A percentile compares a stretch with the other conserved stretches of the same genome.
Evolutionary conservation across 2,329 filamentous ascomycete species (phyloP).

Genomic region (Nectriaceae sp.): DNA sequence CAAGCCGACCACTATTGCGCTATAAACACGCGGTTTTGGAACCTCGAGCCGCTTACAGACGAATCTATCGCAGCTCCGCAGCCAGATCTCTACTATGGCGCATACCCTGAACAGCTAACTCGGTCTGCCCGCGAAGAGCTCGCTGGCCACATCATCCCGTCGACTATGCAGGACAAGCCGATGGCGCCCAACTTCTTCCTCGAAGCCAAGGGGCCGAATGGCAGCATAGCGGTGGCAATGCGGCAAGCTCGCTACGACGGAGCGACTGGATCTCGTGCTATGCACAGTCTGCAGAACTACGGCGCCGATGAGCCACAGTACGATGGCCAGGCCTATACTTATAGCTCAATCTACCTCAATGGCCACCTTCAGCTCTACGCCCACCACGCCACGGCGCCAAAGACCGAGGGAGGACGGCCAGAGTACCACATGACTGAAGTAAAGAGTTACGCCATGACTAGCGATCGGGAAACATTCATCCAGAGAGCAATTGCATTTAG

Average conservation of each 20-base stretch:
- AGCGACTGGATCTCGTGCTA: conserved; percentile 37
- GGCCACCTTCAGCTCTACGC: conserved; percentile 40
- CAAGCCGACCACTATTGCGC: background rate
- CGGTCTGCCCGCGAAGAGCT: conserved; percentile 25
- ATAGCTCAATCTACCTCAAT: conserved; percentile 39
- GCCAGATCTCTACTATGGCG: conserved; percentile 36
- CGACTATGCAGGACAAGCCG: conserved; percentile 30
- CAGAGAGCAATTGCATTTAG: conserved; percentile 38
- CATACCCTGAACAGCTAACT: conserved; percentile 26
- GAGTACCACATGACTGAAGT: conserved; percentile 45
- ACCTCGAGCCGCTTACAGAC: conserved; percentile 38
- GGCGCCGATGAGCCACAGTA: conserved; percentile 31
- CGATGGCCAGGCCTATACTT: conserved; percentile 41
- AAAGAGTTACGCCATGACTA: conserved; percentile 29
- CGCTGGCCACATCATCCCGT: conserved; percentile 32
- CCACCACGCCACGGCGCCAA: conserved; percentile 37
- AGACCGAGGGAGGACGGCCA: conserved; percentile 29
- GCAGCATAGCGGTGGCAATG: conserved; percentile 28
- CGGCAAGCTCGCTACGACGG: conserved; percentile 41
- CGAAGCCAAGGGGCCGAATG: conserved; percentile 39
- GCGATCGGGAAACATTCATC: conserved; percentile 30
- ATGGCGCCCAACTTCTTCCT: conserved; percentile 45
- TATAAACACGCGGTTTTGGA: conserved; percentile 32
- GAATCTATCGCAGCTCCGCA: conserved; percentile 27
- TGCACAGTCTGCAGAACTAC: conserved; percentile 41